These are phyloP conservation scores for Lotmaria passim DNA, from an alignment of 208 protist genomes.

Conservation along the genomic window DNA sequence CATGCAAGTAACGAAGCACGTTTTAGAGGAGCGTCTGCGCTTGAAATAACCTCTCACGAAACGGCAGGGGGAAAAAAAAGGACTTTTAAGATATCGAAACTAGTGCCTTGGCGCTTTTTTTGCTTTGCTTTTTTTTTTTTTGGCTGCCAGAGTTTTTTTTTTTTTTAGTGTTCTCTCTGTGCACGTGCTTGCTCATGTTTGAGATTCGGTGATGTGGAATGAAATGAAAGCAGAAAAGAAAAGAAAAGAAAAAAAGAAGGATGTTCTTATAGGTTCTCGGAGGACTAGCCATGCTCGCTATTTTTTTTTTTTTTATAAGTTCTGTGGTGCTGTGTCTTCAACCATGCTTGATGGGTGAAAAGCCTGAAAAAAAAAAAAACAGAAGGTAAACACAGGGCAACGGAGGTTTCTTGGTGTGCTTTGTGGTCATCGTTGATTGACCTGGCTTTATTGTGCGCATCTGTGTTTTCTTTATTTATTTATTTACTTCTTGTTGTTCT, in stretches of 20 bases:
- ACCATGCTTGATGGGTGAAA: too few species aligned
- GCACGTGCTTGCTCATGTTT: neutral
- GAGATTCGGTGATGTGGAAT: too few species aligned
- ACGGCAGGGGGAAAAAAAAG: slow-evolving; percentile 3
- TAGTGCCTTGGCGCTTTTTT: neutral
- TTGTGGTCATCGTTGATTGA: too few species aligned
- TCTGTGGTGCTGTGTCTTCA: neutral
- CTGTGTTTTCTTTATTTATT: too few species aligned
- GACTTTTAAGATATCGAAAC: neutral
- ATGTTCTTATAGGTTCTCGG: neutral
- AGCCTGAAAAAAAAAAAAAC: too few species aligned
- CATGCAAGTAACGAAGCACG: slow-evolving; percentile 63
- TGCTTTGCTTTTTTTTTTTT: slow-evolving; percentile 1
- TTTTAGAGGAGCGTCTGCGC: too few species aligned
- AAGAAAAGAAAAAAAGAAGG: neutral
- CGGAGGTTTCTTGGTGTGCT: too few species aligned
- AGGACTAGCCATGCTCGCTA: neutral
- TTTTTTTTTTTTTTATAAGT: neutral
- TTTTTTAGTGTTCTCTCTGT: slow-evolving; percentile 1
- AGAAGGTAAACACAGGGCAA: too few species aligned
- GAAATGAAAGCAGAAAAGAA: neutral
- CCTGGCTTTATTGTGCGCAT: too few species aligned
- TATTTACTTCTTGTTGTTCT: too few species aligned
- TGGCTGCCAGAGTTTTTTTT: slow-evolving; percentile 1
- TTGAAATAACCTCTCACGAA: neutral